Conservation (phyloP, 2,329 filamentous ascomycete genomes). For the Hypoxylon sp. region DNA sequence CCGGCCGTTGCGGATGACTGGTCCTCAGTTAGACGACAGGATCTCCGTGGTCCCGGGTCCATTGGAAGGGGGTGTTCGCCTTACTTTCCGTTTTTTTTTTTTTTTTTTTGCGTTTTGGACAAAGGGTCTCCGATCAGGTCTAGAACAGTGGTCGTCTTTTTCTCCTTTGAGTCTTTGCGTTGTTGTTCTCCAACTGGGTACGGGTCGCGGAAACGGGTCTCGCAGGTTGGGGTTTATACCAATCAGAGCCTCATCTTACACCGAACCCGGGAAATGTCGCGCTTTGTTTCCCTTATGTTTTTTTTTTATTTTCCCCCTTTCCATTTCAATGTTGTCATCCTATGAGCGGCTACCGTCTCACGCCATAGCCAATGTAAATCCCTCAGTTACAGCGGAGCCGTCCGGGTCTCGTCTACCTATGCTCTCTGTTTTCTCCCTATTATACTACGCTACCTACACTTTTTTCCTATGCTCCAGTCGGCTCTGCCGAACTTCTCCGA, state of each 20-base stretch:
- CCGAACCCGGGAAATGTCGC: slow-evolving; percentile 49
- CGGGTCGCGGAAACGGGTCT: slow-evolving; percentile 44
- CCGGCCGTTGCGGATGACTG: slow-evolving; percentile 48
- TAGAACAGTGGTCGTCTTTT: slow-evolving; percentile 39
- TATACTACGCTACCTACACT: slow-evolving; percentile 21
- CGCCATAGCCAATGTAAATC: slow-evolving; percentile 42
- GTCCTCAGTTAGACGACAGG: slow-evolving; percentile 56
- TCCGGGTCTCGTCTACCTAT: slow-evolving; percentile 28
- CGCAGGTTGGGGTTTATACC: slow-evolving; percentile 43
- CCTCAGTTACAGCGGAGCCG: slow-evolving; percentile 44
- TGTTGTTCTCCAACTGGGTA: slow-evolving; percentile 33
- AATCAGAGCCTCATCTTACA: slow-evolving; percentile 47
- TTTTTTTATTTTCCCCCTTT: neutral
- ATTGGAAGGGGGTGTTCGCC: slow-evolving; percentile 45
- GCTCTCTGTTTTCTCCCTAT: slow-evolving; percentile 6
- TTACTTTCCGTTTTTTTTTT: slow-evolving; percentile 45
- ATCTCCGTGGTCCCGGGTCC: slow-evolving; percentile 45
- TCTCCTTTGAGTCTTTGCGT: slow-evolving; percentile 13
- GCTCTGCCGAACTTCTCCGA: slow-evolving; percentile 40
- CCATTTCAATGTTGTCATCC: slow-evolving; percentile 23
- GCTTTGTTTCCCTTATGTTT: slow-evolving; percentile 18
- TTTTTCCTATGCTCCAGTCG: slow-evolving; percentile 11
- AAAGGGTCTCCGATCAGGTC: slow-evolving; percentile 41
- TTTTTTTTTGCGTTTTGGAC: slow-evolving; percentile 5
- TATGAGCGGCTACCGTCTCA: slow-evolving; percentile 31